Base-by-base conservation (phyloP, 768 basidiomycete genomes). In the Tremella fuciformis region DNA sequence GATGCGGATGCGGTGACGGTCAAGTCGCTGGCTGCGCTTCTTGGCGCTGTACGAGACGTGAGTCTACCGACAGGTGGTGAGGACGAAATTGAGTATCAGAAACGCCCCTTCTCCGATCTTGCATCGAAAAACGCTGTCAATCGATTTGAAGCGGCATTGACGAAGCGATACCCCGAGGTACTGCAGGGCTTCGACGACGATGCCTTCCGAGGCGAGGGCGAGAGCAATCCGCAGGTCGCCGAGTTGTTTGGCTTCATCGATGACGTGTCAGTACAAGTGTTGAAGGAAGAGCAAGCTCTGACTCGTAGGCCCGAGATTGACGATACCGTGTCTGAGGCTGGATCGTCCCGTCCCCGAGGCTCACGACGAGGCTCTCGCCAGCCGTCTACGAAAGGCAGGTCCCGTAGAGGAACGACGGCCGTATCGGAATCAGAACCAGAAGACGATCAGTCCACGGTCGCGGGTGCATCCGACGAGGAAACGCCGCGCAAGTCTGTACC, bases 131-230 rank as follows among this genome's bases (percentile, higher is more conserved):
- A 86, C 59, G 85, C 89, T 0, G 80, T 94, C 50, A 78, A 76
- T 21, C 85, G 85, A 61, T 92, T 94, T 69, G 85, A 88, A 29
- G 73, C 80, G 0, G 59, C 79, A 3, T 79, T 96, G 42, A 75
- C 78, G 50, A 91, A 89, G 80, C 85, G 84, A 67, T 91, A 85
- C 62, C 83, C 84, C 38, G 81, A 83, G 54, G 84, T 87, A 65
- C 78, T 91, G 13, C 84, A 85, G 59, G 42, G 44, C 11, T 86
- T 89, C 73, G 84, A 81, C 59, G 63, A 62, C 18, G 70, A 67
- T 19, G 60, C 59, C 4, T 67, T 71, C 51, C 51, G 51, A 41
- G 39, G 59, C 9, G 57, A 49, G 16, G 59, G 57, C 1, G 62
- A 58, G 44, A 46, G 34, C 8, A 64, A 18, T 18, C n/a, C 62